These are phyloP conservation scores for Chytriomyces sp. DNA, from an alignment of 192 early-diverging fungal species.

Conservation along the genomic window DNA sequence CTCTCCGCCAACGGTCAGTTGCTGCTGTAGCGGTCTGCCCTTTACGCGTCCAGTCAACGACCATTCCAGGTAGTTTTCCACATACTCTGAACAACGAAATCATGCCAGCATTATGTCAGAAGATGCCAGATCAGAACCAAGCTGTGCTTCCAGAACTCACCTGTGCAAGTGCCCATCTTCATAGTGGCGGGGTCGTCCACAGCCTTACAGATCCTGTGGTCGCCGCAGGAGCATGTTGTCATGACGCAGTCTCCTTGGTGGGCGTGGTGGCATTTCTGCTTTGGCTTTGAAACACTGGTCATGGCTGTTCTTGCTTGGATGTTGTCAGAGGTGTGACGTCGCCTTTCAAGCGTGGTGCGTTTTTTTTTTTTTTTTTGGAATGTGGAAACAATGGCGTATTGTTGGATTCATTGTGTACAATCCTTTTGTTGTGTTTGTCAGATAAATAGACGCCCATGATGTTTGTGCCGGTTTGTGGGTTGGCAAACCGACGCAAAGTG, in stretches of 20 bases:
- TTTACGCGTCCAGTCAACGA: constrained; percentile 26
- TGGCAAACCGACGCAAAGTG: no score
- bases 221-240: not conserved
- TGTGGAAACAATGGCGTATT: no score
- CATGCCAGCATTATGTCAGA: not conserved
- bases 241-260: not conserved
- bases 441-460: no score
- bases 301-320: not conserved
- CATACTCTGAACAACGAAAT: constrained; percentile 41
- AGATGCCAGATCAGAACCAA: not conserved
- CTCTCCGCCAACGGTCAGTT: constrained; percentile 52
- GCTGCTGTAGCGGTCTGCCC: constrained; percentile 49
- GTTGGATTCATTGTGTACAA: no score
- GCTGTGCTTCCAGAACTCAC: not conserved
- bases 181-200: not conserved
- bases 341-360: no score
- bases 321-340: not conserved
- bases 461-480: no score
- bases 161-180: constrained; percentile 6
- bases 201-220: not conserved
- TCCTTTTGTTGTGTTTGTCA: no score
- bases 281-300: not conserved
- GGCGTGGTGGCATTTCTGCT: not conserved
- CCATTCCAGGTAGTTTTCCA: constrained; percentile 51
- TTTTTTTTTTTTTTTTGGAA: no score